Evolutionary conservation across 169 alveolate species (phyloP), one percentile per base, ranked within the genome.

Genomic region (Toxoplasma gondii): DNA sequence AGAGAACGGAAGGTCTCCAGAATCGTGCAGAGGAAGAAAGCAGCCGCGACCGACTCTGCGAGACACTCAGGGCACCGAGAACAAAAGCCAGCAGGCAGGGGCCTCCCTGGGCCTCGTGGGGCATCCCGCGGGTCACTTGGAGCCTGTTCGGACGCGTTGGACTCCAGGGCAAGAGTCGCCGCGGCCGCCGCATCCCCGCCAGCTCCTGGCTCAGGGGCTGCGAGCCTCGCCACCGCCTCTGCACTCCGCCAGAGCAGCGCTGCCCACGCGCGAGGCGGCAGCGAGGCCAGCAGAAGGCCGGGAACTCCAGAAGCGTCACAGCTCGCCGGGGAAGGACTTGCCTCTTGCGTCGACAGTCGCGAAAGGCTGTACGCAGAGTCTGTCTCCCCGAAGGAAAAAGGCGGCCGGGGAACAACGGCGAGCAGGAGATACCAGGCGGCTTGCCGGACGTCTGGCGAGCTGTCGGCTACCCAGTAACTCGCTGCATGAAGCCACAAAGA

Each of bases 81-180:
- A 49, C 90, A 82, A 67, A 82, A 82, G 2, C 90, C 90, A 9
- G 69, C 90, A 38, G 67, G 90, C 53, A 82, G 90, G 45, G 49
- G 44, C 19, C 27, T 2, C 24, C 45, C 84, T 74, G 45, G 74
- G 74, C 74, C n/a, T 10, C 74, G 74, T 64, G 34, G 74, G 74
- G 34, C 5, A 4, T 27, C n/a, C 74, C 9, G 29, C n/a, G 34
- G 74, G 1, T 31, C 58, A 12, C 22, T 7, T 12, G 58, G 12
- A 4, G 58, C 58, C 58, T 49, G 4, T 49, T 49, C 58, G 58
- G 58, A 49, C 24, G 74, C 74, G 34, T 64, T 64, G 74, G 74
- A 31, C 74, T 64, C 74, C 74, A 64, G 31, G 31, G 34, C 9
- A 22, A 4, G 58, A 12, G 74, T 64, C 74, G 24, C 74, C 74